A percentile compares a stretch with the other conserved stretches of the same genome.
Conservation (phyloP, 257 asterid species). For the Coffea canephora region DNA sequence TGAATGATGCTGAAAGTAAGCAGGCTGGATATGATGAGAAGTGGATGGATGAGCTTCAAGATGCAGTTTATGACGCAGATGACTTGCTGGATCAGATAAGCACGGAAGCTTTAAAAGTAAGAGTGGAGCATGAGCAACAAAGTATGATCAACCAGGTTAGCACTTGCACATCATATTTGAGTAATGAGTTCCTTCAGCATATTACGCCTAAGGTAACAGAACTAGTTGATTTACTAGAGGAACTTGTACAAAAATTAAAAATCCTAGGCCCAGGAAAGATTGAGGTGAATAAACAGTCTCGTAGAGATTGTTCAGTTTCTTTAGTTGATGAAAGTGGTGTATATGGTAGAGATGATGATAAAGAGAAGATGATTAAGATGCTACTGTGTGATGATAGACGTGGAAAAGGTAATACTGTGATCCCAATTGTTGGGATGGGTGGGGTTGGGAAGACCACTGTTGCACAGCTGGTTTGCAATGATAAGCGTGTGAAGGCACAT, state of each 20-base stretch:
- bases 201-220: constrained; percentile 9
- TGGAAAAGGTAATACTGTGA: not conserved
- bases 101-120: constrained; percentile 15
- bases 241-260: constrained; percentile 7
- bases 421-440: constrained; percentile 26
- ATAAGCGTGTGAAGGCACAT: constrained; percentile 25
- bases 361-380: constrained; percentile 9
- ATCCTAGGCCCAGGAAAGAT: not conserved
- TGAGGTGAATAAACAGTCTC: not conserved
- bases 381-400: not conserved
- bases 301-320: constrained; percentile 16
- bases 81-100: constrained; percentile 20
- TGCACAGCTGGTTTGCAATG: constrained; percentile 50
- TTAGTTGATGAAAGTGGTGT: constrained; percentile 8
- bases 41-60: constrained; percentile 20
- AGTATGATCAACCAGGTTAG: constrained; percentile 5
- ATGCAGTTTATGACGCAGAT: constrained; percentile 15
- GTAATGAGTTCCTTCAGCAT: not conserved
- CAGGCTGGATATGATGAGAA: constrained; percentile 4
- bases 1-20: constrained; percentile 24
- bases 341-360: constrained; percentile 17
- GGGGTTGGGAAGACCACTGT: constrained; percentile 23
- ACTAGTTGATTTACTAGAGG: constrained; percentile 11
- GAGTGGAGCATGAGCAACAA: constrained; percentile 1
- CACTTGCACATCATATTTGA: not conserved